Evolutionary conservation across 2,329 filamentous ascomycete genomes (phyloP).

Genomic region (Colletotrichum viniferum): DNA sequence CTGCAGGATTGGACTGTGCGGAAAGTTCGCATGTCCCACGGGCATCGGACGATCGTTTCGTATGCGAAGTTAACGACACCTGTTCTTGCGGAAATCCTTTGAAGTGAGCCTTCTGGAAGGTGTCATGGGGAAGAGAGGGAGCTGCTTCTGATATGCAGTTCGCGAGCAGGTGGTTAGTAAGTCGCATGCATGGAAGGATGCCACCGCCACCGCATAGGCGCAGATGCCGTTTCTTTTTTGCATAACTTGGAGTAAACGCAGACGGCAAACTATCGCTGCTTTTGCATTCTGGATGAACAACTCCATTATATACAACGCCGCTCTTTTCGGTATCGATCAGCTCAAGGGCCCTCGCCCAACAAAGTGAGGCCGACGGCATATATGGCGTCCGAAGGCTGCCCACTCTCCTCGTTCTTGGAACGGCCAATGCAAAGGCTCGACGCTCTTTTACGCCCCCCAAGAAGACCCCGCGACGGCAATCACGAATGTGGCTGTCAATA

Average conservation of each 20-base stretch:
- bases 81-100: conserved; percentile 6
- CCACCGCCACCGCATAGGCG: neutral
- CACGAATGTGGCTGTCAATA: conserved; percentile 25
- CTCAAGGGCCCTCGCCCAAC: neutral
- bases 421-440: neutral
- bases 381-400: neutral
- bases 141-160: neutral
- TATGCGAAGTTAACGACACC: conserved; percentile 11
- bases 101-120: neutral
- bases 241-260: neutral
- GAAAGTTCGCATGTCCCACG: neutral
- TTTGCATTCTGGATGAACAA: neutral
- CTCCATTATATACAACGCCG: neutral
- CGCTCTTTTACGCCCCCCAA: neutral
- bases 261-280: neutral
- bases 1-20: neutral
- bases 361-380: neutral
- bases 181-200: neutral
- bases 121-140: neutral
- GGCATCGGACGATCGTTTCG: conserved; percentile 21
- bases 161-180: neutral
- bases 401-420: neutral
- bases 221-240: neutral
- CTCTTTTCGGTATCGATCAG: neutral
- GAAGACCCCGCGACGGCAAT: neutral